Evolutionary conservation across 2,329 filamentous ascomycete genomes (phyloP), one percentile per base, ranked within the genome.

Genomic region (Tolypocladium pustulatum): DNA sequence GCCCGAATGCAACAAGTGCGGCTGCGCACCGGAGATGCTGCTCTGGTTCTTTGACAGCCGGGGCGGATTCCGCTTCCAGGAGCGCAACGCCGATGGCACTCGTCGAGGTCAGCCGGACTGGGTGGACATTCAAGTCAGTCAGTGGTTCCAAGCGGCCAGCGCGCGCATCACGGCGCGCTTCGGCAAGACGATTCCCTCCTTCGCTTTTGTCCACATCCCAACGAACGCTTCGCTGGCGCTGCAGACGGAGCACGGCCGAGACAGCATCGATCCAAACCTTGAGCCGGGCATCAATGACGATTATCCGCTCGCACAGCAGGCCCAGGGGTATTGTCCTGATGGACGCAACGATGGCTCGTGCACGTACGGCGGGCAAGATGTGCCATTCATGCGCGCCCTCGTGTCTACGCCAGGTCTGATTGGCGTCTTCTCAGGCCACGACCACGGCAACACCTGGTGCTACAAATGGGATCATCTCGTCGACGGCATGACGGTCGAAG

Each of bases 11-110:
- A 62, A 59, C 9, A 59, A 64, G 4, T 59, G 60, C 15, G 58
- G 59, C 3, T 78, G 76, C 59, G 59, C 63, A 1, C 76, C 77
- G 0, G 72, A 72, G 54, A 62, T 79, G 37, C 65, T 90, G 0
- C 73, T 91, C 1, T 91, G 86, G 85, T 90, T 90, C 72, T 89
- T 91, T 64, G 88, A 90, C 65, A 82, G 78, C 58, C 76, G 81
- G 20, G 85, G 86, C 40, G 85, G 85, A 9, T 74, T 75, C 56
- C 73, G 75, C 55, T 83, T 78, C 64, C 77, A 78, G 59, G 65
- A 71, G 61, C 65, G 63, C 52, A 57, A 73, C 57, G 55, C 67
- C 17, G 58, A 67, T 51, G 64, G 71, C 17, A 64, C 65, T n/a
- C 59, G 63, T 3, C 64, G 73, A 22, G 68, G 67, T 0, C 71